phyloP scores from a whole-genome alignment of 1,284 basidiomycete genomes.

The Boletellus deceptivus region DNA sequence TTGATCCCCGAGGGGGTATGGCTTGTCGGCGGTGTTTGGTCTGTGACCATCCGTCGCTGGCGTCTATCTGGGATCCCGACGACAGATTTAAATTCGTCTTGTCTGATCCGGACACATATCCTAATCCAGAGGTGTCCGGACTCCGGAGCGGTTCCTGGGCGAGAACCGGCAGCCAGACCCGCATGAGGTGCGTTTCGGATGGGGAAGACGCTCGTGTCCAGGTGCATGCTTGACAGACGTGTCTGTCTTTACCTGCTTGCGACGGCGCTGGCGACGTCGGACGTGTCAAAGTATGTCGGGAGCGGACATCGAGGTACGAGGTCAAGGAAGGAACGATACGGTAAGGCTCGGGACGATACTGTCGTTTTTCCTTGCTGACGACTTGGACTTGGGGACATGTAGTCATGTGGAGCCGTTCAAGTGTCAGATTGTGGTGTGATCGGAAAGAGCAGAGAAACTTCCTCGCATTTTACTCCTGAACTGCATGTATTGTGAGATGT shows the following conservation, averaged over 20 bases:
- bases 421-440: slow-evolving; percentile 10
- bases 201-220: slow-evolving; percentile 14
- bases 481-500: too few relatives aligned
- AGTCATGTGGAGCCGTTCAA: slow-evolving; percentile 19
- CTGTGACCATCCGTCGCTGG: background rate
- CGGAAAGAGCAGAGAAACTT: slow-evolving; percentile 1
- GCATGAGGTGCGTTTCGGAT: slow-evolving; percentile 16
- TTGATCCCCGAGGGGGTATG: slow-evolving; percentile 38
- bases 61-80: background rate
- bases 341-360: background rate
- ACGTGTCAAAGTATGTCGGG: slow-evolving; percentile 9
- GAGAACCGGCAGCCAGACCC: slow-evolving; percentile 11
- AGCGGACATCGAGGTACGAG: slow-evolving; percentile 7
- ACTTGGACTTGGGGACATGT: too few relatives aligned
- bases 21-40: slow-evolving; percentile 24
- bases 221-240: slow-evolving; percentile 13
- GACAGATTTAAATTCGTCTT: slow-evolving; percentile 8
- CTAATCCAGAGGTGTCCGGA: slow-evolving; percentile 13
- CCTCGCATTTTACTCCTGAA: slow-evolving; percentile 1
- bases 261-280: slow-evolving; percentile 16
- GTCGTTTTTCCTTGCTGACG: background rate
- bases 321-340: slow-evolving; percentile 5
- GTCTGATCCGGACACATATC: slow-evolving; percentile 11
- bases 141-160: slow-evolving; percentile 18
- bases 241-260: slow-evolving; percentile 18